Conservation (phyloP, 441 rosid genomes). For the Sinapis alba region DNA sequence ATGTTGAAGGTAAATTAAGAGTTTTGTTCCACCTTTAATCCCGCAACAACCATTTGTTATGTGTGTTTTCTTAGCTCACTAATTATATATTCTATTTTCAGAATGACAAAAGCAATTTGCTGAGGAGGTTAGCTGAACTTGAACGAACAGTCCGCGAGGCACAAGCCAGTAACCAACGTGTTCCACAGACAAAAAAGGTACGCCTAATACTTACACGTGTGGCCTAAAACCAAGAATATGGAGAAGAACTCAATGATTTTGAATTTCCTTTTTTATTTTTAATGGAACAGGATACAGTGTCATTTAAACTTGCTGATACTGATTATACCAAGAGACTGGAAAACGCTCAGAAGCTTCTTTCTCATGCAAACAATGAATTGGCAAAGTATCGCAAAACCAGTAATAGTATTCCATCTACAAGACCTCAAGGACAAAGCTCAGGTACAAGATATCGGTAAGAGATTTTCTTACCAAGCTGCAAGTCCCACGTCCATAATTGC, state of each 20-base stretch:
- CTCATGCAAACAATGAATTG: slow-evolving; percentile 58
- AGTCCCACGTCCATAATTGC: slow-evolving; percentile 9
- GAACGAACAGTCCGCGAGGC: slow-evolving; percentile 62
- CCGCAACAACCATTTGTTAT: background rate
- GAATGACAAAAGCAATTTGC: slow-evolving; percentile 81
- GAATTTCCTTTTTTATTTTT: background rate
- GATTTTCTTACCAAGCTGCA: background rate
- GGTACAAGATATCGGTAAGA: slow-evolving; percentile 48
- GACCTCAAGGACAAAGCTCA: slow-evolving; percentile 42
- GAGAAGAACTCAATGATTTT: slow-evolving; percentile 10
- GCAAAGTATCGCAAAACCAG: slow-evolving; percentile 54
- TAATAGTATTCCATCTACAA: slow-evolving; percentile 41
- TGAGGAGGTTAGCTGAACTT: slow-evolving; percentile 67
- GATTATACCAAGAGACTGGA: slow-evolving; percentile 51
- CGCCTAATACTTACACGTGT: slow-evolving; percentile 34
- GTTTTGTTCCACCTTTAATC: slow-evolving; percentile 10
- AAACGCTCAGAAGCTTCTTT: slow-evolving; percentile 62
- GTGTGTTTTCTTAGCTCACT: background rate
- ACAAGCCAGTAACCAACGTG: slow-evolving; percentile 44
- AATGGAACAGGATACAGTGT: slow-evolving; percentile 52
- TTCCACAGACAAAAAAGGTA: slow-evolving; percentile 43
- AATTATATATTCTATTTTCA: slow-evolving; percentile 32
- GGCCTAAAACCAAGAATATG: slow-evolving; percentile 8
- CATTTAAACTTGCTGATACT: slow-evolving; percentile 41
- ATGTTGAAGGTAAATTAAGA: slow-evolving; percentile 64